phyloP scores from a whole-genome alignment of 2,329 filamentous ascomycete genomes.

The Ophiocordyceps robertsii region DNA sequence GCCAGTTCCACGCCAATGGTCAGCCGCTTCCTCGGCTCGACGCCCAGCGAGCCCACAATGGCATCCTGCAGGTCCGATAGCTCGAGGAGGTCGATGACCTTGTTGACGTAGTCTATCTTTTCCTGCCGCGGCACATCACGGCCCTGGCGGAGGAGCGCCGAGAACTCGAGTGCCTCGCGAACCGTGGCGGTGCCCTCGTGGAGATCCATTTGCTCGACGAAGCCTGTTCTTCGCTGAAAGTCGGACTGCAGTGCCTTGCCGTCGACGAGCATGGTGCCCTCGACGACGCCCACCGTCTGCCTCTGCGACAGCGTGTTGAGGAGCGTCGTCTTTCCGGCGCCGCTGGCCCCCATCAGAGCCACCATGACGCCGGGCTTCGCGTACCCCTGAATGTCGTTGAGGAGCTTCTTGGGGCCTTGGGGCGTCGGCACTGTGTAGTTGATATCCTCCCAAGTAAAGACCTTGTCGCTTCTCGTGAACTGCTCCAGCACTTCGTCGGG shows the following conservation, averaged over 20 bases:
- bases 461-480: constrained; percentile 42
- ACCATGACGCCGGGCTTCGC: constrained; percentile 72
- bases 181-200: constrained; percentile 52
- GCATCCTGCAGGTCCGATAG: constrained; percentile 50
- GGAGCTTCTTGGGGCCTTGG: constrained; percentile 50
- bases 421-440: constrained; percentile 41
- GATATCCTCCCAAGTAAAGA: constrained; percentile 39
- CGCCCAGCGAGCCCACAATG: not conserved
- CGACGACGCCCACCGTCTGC: constrained; percentile 62
- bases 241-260: constrained; percentile 39
- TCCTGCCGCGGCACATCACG: constrained; percentile 39
- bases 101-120: constrained; percentile 53
- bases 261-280: constrained; percentile 65
- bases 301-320: constrained; percentile 62
- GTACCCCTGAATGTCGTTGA: constrained; percentile 71
- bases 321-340: constrained; percentile 5
- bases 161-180: constrained; percentile 51
- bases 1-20: constrained; percentile 45
- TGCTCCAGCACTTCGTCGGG: constrained; percentile 42
- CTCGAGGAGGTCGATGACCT: constrained; percentile 50
- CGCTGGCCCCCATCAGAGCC: constrained; percentile 56
- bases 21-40: constrained; percentile 26
- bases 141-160: constrained; percentile 47
- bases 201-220: constrained; percentile 46
- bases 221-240: constrained; percentile 30